Base-by-base conservation (phyloP, 148 eudicot genomes). In the Polygonum aviculare region DNA sequence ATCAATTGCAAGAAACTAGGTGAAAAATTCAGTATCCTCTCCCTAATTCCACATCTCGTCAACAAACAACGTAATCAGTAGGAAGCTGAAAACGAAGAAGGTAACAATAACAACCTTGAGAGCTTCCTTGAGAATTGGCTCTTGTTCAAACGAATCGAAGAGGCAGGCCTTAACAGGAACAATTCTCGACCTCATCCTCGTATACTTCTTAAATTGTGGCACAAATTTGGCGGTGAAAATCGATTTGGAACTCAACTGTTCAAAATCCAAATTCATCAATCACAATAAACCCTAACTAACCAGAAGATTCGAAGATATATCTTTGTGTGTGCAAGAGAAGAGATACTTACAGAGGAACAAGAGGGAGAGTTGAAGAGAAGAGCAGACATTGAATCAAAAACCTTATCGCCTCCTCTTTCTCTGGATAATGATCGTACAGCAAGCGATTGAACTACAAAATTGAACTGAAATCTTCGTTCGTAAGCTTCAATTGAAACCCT, bases 41-140 rank as follows among this genome's bases (percentile, higher is more conserved):
- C 39, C 70, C n/a, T 63, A 63, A 63, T 15, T n/a, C 70, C 35
- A 14, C 36, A 33, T 63, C 39, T 35, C 12, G 36, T 63, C 40
- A 12, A 4, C 40, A 33, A 33, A 12, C 70, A 31, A 3, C 40
- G 35, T 14, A 57, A 22, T 9, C 35, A 67, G 15, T 36, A 15
- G 72, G 45, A 14, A 10, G 36, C 0, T 36, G 55, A 14, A 57
- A 19, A 57, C 2, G 33, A 57, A 22, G 33, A 57, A 57, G 8
- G 12, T 2, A 36, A 67, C 7, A 16, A 72, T 72, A 45, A 72
- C 75, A 45, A 72, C 75, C 75, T 72, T 72, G 11, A 72, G 52
- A 72, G 75, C 75, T 72, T 72, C 75, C 51, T 45, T 72, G 75
- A 72, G 33, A 72, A 72, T 44, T 9, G 75, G 75, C 11, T 72